Evolutionary conservation across 345 rosid genomes (phyloP).

Genomic region (Pistacia vera): DNA sequence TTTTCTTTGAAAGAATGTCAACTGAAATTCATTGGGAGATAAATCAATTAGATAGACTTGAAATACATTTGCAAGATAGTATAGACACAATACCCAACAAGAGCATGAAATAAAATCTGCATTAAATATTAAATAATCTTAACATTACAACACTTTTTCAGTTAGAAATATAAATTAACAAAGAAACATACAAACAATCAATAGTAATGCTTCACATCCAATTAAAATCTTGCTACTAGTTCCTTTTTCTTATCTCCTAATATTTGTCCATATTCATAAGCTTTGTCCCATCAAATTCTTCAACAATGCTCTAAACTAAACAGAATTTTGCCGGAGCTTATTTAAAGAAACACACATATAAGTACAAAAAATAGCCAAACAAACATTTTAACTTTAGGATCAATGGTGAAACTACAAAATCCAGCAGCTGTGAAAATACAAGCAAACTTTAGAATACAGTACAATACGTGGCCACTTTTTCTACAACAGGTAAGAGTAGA

Average conservation of each 20-base stretch:
- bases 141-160: not conserved
- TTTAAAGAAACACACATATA: not conserved
- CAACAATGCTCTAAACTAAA: too few relatives aligned
- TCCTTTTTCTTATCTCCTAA: not conserved
- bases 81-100: not conserved
- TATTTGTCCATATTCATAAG: not conserved
- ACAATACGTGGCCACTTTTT: not conserved
- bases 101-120: not conserved
- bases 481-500: not conserved
- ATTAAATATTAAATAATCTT: not conserved
- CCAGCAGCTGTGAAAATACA: not conserved
- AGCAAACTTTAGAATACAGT: not conserved
- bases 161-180: not conserved
- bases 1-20: constrained; percentile 43
- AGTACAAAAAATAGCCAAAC: not conserved
- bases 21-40: constrained; percentile 31
- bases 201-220: not conserved
- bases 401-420: not conserved
- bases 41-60: not conserved
- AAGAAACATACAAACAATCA: not conserved
- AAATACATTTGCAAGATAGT: not conserved
- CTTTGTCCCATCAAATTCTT: too few relatives aligned
- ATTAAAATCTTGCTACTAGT: not conserved
- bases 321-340: too few relatives aligned
- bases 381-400: not conserved